Evolutionary conservation across 2,329 filamentous ascomycete genomes (phyloP), one percentile per base, ranked within the genome.

Genomic region (Metarhizium anisopliae): DNA sequence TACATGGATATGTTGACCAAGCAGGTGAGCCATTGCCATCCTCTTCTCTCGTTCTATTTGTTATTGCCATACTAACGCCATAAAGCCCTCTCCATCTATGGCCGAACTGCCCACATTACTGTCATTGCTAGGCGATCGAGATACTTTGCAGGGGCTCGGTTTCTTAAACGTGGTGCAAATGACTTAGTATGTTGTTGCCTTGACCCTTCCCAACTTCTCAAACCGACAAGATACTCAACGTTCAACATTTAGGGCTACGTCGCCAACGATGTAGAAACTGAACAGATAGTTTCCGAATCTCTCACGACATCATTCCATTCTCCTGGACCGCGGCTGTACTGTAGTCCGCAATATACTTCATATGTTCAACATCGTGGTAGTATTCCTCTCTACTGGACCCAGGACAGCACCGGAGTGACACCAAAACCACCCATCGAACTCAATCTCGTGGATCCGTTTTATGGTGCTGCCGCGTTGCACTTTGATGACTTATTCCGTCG

Each of bases 261-360:
- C 55, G 95, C 94, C 53, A 99, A 99, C 67, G 95, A 99, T 70
- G 94, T 99, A 29, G 95, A 99, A 72, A 97, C 94, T 1, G 94
- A 99, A 71, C 94, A 99, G 69, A 96, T 99, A 58, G 92, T 99
- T 5, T 94, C 92, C 0, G 94, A 99, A 67, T 90, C 91, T 63
- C 77, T 93, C 52, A 96, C 91, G 0, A 99, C 94, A 0, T 96
- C 94, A 0, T 96, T 99, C 63, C 94, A 99, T 72, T 87, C 89
- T 3, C 90, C 94, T 4, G 93, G 91, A 0, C 89, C 89, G 3
- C 84, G 83, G 51, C 80, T 96, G 11, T 96, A 90, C 68, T 85
- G 90, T 5, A 97, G 88, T 65, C 90, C 93, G 1, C 87, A 90
- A 32, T 96, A 93, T 69, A 97, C 94, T 4, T 97, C 94, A 0